Percentiles rank a stretch among this genome's conserved stretches.
Evolutionary conservation across 108 stramenopile genomes (phyloP).

Genomic region (Nitzschia sp.): DNA sequence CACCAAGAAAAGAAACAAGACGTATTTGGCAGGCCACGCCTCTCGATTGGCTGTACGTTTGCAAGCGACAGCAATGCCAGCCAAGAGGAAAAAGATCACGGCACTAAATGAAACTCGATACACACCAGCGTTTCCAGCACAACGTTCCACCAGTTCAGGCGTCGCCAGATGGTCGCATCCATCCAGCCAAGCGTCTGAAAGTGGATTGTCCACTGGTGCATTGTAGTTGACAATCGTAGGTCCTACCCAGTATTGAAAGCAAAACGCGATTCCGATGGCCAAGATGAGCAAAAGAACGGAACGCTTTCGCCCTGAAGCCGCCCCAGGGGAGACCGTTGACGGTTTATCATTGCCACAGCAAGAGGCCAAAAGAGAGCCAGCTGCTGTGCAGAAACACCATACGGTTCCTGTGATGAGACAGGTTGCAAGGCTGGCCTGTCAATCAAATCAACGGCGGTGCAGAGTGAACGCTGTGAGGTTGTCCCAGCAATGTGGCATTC

Average conservation of each 20-base stretch:
- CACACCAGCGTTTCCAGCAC: constrained; percentile 78
- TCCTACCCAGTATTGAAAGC: constrained; percentile 79
- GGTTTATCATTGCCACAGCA: constrained; percentile 91
- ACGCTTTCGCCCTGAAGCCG: constrained; percentile 79
- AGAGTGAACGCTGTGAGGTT: too few relatives aligned
- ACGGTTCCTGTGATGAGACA: constrained; percentile 31
- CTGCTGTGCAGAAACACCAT: constrained; percentile 82
- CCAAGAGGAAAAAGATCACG: constrained; percentile 67
- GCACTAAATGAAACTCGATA: constrained; percentile 67
- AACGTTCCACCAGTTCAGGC: constrained; percentile 52
- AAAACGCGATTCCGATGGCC: constrained; percentile 58
- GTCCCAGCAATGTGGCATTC: too few relatives aligned
- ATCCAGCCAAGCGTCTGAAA: constrained; percentile 65
- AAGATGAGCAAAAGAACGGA: constrained; percentile 68
- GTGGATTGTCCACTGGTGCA: constrained; percentile 33
- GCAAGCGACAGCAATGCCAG: constrained; percentile 62
- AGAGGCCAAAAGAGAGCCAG: constrained; percentile 56
- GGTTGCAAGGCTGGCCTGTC: constrained; percentile 7
- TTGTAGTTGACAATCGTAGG: constrained; percentile 44
- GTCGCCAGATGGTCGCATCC: constrained; percentile 49
- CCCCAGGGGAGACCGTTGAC: constrained; percentile 64
- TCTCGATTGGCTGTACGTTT: constrained; percentile 78
- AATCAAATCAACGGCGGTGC: too few relatives aligned
- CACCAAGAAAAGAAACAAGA: constrained; percentile 66
- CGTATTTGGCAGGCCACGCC: constrained; percentile 88